A percentile compares a stretch with the other conserved stretches of the same genome.
Conservation (phyloP, 129 eudicot species). For the Saussurea involucrata region DNA sequence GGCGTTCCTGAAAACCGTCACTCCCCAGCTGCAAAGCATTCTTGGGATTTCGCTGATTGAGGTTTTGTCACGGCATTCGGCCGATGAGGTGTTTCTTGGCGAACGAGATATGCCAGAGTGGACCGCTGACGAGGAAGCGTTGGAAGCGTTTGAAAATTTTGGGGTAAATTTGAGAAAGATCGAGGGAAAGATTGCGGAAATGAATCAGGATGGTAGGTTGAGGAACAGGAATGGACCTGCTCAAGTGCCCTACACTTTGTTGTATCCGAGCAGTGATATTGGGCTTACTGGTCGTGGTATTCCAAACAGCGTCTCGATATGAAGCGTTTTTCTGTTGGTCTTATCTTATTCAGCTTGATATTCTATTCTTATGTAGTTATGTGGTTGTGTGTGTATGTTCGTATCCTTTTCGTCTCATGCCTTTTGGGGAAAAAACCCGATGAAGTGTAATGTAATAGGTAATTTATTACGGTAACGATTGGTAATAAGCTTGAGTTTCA, state of each 20-base stretch:
- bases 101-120: conserved; percentile 62
- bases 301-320: conserved; percentile 79
- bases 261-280: conserved; percentile 54
- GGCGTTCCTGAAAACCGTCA: conserved; percentile 66
- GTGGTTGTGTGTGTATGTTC: neutral
- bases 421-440: neutral
- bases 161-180: conserved; percentile 45
- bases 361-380: neutral
- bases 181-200: conserved; percentile 38
- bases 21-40: conserved; percentile 57
- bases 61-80: conserved; percentile 67
- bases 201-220: conserved; percentile 48
- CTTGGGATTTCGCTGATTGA: conserved; percentile 72
- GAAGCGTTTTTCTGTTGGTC: neutral
- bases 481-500: neutral
- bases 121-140: conserved; percentile 51
- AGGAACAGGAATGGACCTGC: conserved; percentile 75
- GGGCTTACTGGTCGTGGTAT: conserved; percentile 89
- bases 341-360: neutral
- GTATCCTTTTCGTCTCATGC: neutral
- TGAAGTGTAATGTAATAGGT: neutral
- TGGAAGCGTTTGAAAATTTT: conserved; percentile 48
- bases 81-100: conserved; percentile 76
- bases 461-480: neutral
- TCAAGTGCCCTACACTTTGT: conserved; percentile 69